phyloP scores from a whole-genome alignment of 2,329 filamentous ascomycete species.

The Diaporthe helianthi region DNA sequence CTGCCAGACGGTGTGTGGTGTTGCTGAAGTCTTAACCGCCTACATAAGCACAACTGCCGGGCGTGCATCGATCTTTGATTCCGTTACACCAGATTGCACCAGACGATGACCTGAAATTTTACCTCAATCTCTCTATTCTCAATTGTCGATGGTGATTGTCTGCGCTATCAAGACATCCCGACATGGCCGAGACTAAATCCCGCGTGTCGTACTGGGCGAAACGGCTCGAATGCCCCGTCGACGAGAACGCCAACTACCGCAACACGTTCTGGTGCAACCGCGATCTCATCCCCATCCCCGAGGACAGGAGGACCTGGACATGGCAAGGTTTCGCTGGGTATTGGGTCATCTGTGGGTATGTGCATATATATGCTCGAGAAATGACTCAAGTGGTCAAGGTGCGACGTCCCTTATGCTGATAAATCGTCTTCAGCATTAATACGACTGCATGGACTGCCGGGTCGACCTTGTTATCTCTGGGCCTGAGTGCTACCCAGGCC shows the following conservation, averaged over 20 bases:
- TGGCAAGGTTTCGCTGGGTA: constrained; percentile 43
- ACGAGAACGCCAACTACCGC: constrained; percentile 41
- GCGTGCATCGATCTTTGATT: neutral
- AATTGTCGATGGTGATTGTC: constrained; percentile 1
- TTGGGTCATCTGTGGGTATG: constrained; percentile 42
- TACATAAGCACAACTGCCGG: constrained; percentile 14
- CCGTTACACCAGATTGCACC: neutral
- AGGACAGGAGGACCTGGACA: constrained; percentile 40
- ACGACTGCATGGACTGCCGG: constrained; percentile 42
- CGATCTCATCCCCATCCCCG: constrained; percentile 42
- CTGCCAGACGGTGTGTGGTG: neutral
- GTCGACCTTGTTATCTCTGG: constrained; percentile 40
- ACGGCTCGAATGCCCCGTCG: constrained; percentile 36
- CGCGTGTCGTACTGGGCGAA: constrained; percentile 31
- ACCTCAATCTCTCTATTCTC: neutral
- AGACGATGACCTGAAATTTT: neutral
- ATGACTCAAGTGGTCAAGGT: too few relatives aligned
- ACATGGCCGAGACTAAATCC: constrained; percentile 13
- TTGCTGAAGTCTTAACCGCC: too few relatives aligned
- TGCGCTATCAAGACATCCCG: neutral
- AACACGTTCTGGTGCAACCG: constrained; percentile 45
- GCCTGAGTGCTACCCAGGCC: constrained; percentile 41
- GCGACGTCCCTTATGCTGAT: neutral
- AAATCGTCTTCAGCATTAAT: constrained; percentile 34
- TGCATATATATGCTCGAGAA: neutral